Evolutionary conservation across 805 yeast species (phyloP).

Genomic region (Metschnikowia baotianmanensis): DNA sequence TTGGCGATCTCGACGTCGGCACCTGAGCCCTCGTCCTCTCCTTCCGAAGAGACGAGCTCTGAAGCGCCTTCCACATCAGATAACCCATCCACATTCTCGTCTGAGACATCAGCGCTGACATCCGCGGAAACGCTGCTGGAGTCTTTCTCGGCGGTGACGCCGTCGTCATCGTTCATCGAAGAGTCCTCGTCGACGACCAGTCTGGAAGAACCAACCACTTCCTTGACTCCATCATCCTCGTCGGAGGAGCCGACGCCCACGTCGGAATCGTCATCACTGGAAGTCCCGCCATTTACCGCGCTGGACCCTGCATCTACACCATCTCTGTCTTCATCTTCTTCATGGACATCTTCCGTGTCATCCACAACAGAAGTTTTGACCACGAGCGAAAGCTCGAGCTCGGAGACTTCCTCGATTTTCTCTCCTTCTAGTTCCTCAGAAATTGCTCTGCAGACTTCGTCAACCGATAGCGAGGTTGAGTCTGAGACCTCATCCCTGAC

Average conservation of each 20-base stretch:
- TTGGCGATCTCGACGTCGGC: conserved; percentile 11
- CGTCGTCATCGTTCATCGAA: too few species aligned
- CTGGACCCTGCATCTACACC: conserved; percentile 2
- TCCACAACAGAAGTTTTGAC: background rate
- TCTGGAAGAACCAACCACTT: too few species aligned
- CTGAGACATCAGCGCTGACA: too few species aligned
- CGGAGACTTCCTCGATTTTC: background rate
- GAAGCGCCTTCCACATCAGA: too few species aligned
- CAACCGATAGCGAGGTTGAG: conserved; percentile 2
- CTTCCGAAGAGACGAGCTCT: too few species aligned
- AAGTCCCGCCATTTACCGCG: conserved; percentile 1
- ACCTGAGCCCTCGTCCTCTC: too few species aligned
- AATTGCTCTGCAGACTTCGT: conserved; percentile 6
- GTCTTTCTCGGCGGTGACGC: too few species aligned
- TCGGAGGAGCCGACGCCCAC: conserved; percentile 14
- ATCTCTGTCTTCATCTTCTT: conserved; percentile 1
- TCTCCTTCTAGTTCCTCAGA: background rate
- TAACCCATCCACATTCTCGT: too few species aligned
- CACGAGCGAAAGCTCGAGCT: background rate
- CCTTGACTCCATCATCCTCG: conserved; percentile 1
- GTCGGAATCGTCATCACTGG: conserved; percentile 24
- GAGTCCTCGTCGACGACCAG: too few species aligned
- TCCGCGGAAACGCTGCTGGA: too few species aligned
- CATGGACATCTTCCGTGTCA: background rate
- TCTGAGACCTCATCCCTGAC: background rate